Evolutionary conservation across 208 protist species (phyloP).

Genomic region (Balamuthia mandrillaris): DNA sequence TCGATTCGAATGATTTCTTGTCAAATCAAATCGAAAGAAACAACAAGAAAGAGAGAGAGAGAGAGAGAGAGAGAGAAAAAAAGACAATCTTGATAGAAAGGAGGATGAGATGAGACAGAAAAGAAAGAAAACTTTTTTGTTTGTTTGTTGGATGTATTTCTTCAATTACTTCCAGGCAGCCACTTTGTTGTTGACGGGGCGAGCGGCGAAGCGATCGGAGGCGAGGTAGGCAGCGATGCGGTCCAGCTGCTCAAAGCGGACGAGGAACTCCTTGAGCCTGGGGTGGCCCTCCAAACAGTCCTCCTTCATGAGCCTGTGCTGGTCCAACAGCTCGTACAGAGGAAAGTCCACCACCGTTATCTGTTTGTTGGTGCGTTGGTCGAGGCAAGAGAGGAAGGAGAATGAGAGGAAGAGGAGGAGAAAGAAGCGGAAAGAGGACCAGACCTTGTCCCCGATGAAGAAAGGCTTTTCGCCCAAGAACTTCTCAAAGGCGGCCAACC

Average conservation of each 20-base stretch:
- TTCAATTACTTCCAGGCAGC: not conserved
- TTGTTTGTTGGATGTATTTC: not conserved
- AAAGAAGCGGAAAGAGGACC: too few relatives aligned
- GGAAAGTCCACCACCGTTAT: not conserved
- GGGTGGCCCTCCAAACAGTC: not conserved
- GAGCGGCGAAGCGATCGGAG: not conserved
- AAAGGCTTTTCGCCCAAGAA: not conserved
- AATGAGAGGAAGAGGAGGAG: too few relatives aligned
- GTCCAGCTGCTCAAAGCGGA: not conserved
- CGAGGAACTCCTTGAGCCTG: not conserved
- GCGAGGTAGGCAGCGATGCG: not conserved
- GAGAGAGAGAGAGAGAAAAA: too few relatives aligned
- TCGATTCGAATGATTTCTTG: too few relatives aligned
- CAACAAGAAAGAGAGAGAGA: too few relatives aligned
- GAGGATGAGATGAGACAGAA: too few relatives aligned
- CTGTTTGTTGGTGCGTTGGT: not conserved
- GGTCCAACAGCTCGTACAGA: not conserved
- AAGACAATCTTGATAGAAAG: too few relatives aligned
- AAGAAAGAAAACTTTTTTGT: not conserved
- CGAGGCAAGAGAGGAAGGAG: not conserved
- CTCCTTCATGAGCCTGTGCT: not conserved
- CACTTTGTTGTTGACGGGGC: slow-evolving; percentile 6
- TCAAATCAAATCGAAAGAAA: too few relatives aligned
- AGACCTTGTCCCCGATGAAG: not conserved
- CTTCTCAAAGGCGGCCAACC: not conserved